Evolutionary conservation across 2,329 filamentous ascomycete genomes (phyloP).

Genomic region (Colletotrichum tropicale): DNA sequence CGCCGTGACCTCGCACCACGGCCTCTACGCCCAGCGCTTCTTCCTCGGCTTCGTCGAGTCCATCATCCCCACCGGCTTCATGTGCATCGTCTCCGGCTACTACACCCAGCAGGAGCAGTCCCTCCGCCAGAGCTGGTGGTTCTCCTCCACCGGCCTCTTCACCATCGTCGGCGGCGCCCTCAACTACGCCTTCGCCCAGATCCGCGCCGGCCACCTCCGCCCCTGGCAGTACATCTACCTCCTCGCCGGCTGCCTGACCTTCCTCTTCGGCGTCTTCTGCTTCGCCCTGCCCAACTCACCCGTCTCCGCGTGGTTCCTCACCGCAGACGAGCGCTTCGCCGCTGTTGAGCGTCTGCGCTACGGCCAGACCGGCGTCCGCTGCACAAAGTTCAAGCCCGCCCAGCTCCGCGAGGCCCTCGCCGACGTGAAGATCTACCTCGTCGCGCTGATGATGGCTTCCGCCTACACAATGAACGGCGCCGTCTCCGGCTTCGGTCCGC

Average conservation of each 20-base stretch:
- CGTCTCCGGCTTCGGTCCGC: conserved; percentile 71
- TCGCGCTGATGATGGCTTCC: conserved; percentile 71
- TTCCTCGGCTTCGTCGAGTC: conserved; percentile 68
- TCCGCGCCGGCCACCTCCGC: conserved; percentile 55
- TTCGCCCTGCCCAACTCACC: conserved; percentile 71
- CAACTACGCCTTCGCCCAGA: conserved; percentile 72
- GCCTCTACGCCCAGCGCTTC: conserved; percentile 71
- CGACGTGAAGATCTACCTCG: conserved; percentile 68
- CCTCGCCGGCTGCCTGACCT: conserved; percentile 66
- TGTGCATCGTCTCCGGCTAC: conserved; percentile 65
- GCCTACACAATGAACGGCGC: conserved; percentile 76
- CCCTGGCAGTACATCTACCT: conserved; percentile 77
- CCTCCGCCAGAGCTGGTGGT: conserved; percentile 71
- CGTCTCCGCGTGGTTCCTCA: conserved; percentile 72
- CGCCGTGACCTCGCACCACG: conserved; percentile 65
- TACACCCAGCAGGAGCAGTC: conserved; percentile 72
- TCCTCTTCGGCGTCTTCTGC: conserved; percentile 68
- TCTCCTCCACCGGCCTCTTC: conserved; percentile 62
- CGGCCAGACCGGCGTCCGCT: conserved; percentile 68
- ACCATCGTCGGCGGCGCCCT: conserved; percentile 67
- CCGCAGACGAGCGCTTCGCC: conserved; percentile 63
- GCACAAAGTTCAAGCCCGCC: conserved; percentile 60
- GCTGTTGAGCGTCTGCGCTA: conserved; percentile 67
- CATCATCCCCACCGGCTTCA: conserved; percentile 69
- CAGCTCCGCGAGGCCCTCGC: conserved; percentile 64